A percentile compares a stretch with the other conserved stretches of the same genome.
These are phyloP conservation scores for Hamamelis virginiana DNA, from an alignment of 164 flowering plant genomes.

Conservation along the genomic window DNA sequence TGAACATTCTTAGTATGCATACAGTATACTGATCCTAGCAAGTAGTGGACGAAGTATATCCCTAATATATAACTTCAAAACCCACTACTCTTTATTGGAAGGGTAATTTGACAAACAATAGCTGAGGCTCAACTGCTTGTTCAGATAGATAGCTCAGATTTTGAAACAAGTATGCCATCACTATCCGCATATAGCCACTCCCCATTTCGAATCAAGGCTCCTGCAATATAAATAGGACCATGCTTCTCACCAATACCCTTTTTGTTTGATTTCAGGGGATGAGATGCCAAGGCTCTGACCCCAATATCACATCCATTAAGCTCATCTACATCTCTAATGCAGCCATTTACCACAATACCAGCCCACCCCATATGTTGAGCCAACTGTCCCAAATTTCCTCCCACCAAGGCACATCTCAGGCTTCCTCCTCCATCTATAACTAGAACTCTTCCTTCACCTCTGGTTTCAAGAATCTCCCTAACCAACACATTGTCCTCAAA, in stretches of 20 bases:
- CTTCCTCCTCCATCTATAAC: conserved; percentile 83
- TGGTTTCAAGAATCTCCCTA: conserved; percentile 54
- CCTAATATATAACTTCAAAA: background rate
- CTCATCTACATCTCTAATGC: conserved; percentile 79
- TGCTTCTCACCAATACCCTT: conserved; percentile 66
- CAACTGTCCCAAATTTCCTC: conserved; percentile 65
- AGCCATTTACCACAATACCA: conserved; percentile 71
- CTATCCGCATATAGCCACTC: conserved; percentile 82
- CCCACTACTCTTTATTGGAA: background rate
- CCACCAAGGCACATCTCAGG: conserved; percentile 69
- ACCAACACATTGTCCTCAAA: conserved; percentile 79
- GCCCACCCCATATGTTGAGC: conserved; percentile 76
- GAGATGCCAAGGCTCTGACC: conserved; percentile 63
- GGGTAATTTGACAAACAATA: conserved; percentile 7
- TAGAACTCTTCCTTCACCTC: conserved; percentile 71
- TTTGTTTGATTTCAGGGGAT: conserved; percentile 63
- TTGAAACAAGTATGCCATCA: conserved; percentile 70
- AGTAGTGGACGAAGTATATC: background rate
- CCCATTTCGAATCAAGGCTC: conserved; percentile 55
- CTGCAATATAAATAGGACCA: conserved; percentile 49
- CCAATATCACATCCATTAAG: conserved; percentile 67
- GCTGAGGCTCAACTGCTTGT: background rate
- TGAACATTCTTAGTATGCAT: too few relatives aligned
- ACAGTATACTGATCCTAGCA: background rate
- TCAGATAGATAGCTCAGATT: conserved; percentile 49